A percentile compares a stretch with the other conserved stretches of the same genome.
These are phyloP conservation scores for Fusarium sp. DNA, from an alignment of 2,329 filamentous ascomycete genomes.

Conservation along the genomic window DNA sequence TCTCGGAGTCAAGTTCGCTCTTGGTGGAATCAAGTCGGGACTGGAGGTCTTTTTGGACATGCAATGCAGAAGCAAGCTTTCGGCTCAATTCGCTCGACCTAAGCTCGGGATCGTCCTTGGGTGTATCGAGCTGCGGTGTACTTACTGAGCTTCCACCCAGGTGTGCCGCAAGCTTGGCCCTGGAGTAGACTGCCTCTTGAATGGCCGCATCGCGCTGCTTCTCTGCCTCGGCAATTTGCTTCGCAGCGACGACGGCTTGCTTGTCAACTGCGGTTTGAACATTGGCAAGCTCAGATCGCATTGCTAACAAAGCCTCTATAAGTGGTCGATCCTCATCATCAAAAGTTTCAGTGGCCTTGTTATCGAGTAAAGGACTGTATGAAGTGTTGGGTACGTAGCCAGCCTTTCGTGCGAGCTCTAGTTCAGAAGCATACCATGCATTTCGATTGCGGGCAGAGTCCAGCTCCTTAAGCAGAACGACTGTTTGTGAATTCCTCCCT, in stretches of 20 bases:
- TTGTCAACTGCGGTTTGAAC: slow-evolving; percentile 91
- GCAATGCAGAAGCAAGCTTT: slow-evolving; percentile 84
- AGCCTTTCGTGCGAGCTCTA: slow-evolving; percentile 89
- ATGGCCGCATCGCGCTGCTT: slow-evolving; percentile 95
- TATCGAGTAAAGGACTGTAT: slow-evolving; percentile 78
- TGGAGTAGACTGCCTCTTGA: slow-evolving; percentile 93
- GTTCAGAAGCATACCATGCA: slow-evolving; percentile 96
- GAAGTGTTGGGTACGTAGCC: slow-evolving; percentile 82
- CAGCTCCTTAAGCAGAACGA: slow-evolving; percentile 84
- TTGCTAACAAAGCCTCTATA: slow-evolving; percentile 89
- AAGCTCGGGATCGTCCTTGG: slow-evolving; percentile 67
- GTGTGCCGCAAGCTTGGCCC: slow-evolving; percentile 89
- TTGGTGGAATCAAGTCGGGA: slow-evolving; percentile 76
- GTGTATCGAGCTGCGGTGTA: slow-evolving; percentile 68
- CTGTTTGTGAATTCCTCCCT: slow-evolving; percentile 72
- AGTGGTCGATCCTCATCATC: slow-evolving; percentile 92
- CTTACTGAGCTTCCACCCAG: slow-evolving; percentile 70
- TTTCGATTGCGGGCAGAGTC: slow-evolving; percentile 87
- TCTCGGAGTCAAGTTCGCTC: slow-evolving; percentile 82
- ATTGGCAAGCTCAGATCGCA: slow-evolving; percentile 88
- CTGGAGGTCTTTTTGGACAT: slow-evolving; percentile 82
- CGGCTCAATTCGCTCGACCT: slow-evolving; percentile 77
- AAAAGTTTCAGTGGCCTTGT: slow-evolving; percentile 80
- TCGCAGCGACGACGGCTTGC: slow-evolving; percentile 85
- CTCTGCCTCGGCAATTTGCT: slow-evolving; percentile 91